Percentiles rank a stretch among this genome's conserved stretches.
phyloP scores from a whole-genome alignment of 2,329 filamentous ascomycete genomes.

The Diplodia seriata region DNA sequence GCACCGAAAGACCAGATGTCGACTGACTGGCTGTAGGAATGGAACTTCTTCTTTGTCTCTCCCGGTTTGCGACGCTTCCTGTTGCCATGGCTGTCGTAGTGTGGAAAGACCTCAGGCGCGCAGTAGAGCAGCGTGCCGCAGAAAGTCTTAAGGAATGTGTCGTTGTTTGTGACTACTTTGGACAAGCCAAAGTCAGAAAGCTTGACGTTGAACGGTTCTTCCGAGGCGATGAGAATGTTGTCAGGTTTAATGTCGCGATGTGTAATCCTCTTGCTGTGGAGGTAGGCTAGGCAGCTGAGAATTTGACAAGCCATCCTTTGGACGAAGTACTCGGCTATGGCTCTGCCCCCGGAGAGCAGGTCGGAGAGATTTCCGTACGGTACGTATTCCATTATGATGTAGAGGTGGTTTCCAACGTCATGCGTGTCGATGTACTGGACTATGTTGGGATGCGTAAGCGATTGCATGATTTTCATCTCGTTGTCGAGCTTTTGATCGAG shows the following conservation, averaged over 20 bases:
- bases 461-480: slow-evolving; percentile 95
- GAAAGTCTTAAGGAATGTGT: slow-evolving; percentile 94
- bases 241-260: slow-evolving; percentile 99
- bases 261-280: slow-evolving; percentile 88
- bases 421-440: slow-evolving; percentile 90
- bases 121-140: slow-evolving; percentile 96
- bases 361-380: slow-evolving; percentile 81
- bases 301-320: slow-evolving; percentile 77
- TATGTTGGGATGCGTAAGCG: slow-evolving; percentile 83
- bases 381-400: slow-evolving; percentile 98
- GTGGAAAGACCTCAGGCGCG: slow-evolving; percentile 93
- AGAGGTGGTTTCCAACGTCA: slow-evolving; percentile 79
- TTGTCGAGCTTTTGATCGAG: slow-evolving; percentile 93
- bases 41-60: slow-evolving; percentile 47
- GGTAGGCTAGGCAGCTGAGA: slow-evolving; percentile 80
- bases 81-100: slow-evolving; percentile 71
- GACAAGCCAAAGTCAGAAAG: slow-evolving; percentile 96
- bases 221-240: slow-evolving; percentile 84
- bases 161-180: slow-evolving; percentile 87
- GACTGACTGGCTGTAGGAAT: slow-evolving; percentile 85
- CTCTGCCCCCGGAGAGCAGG: slow-evolving; percentile 67
- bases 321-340: slow-evolving; percentile 72
- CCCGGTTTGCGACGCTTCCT: slow-evolving; percentile 65
- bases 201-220: slow-evolving; percentile 80
- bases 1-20: slow-evolving; percentile 97